Evolutionary conservation across 2,329 filamentous ascomycete genomes (phyloP).

Genomic region (Ceratocystis huliohia): DNA sequence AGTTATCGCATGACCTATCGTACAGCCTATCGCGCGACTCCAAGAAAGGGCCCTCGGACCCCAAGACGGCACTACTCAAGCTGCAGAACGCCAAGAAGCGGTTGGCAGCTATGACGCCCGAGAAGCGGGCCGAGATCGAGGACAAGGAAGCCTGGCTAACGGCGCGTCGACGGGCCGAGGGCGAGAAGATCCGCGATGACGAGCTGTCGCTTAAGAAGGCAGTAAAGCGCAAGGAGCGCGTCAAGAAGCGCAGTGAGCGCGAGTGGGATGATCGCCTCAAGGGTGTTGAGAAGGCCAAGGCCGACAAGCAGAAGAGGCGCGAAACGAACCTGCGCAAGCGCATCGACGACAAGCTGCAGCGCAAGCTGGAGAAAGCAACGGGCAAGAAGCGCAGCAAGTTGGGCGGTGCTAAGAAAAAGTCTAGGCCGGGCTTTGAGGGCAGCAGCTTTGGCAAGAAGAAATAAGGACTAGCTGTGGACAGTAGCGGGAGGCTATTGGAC

Average conservation of each 20-base stretch:
- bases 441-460: slow-evolving; percentile 21
- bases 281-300: slow-evolving; percentile 61
- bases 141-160: slow-evolving; percentile 93
- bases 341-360: slow-evolving; percentile 55
- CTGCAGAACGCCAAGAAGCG: slow-evolving; percentile 78
- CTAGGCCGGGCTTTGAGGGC: slow-evolving; percentile 20
- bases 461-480: background rate
- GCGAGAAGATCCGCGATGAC: slow-evolving; percentile 80
- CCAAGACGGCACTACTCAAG: slow-evolving; percentile 72
- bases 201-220: slow-evolving; percentile 83
- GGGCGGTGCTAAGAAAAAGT: slow-evolving; percentile 17
- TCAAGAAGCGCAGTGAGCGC: slow-evolving; percentile 82
- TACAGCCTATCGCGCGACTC: slow-evolving; percentile 42
- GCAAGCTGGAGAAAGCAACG: slow-evolving; percentile 37
- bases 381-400: slow-evolving; percentile 20
- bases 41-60: slow-evolving; percentile 72
- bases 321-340: slow-evolving; percentile 66
- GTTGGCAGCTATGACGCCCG: slow-evolving; percentile 58
- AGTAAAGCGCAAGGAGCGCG: slow-evolving; percentile 79
- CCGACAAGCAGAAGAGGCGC: slow-evolving; percentile 68
- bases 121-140: slow-evolving; percentile 72
- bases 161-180: slow-evolving; percentile 76
- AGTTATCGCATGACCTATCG: slow-evolving; percentile 60
- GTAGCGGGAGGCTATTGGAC: background rate
- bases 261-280: slow-evolving; percentile 68